Evolutionary conservation across 805 yeast species (phyloP).

Genomic region (Cyberlindnera maritima): DNA sequence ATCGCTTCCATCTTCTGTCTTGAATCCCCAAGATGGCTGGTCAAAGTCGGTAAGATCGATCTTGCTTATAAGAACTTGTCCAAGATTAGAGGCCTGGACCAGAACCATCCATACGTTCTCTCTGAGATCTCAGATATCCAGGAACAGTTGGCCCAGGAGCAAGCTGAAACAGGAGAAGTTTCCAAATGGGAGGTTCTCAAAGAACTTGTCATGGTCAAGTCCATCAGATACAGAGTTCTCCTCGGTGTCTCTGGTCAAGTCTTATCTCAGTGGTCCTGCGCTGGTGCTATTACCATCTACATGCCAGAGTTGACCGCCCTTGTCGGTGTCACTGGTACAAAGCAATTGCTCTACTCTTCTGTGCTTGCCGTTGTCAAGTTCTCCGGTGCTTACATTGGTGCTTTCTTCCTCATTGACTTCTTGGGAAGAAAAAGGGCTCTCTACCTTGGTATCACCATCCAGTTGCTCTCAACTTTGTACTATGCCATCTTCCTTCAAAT

Average conservation of each 20-base stretch:
- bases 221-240: constrained; percentile 45
- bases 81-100: constrained; percentile 42
- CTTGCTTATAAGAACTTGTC: constrained; percentile 39
- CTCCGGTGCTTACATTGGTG: constrained; percentile 44
- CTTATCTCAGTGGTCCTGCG: constrained; percentile 60
- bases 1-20: constrained; percentile 42
- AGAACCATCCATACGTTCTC: constrained; percentile 45
- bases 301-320: constrained; percentile 50
- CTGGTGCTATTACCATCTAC: constrained; percentile 53
- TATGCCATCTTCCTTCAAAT: constrained; percentile 45
- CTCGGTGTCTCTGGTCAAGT: constrained; percentile 43
- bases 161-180: constrained; percentile 27
- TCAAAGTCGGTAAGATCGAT: constrained; percentile 38
- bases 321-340: constrained; percentile 42
- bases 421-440: constrained; percentile 51
- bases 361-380: constrained; percentile 54
- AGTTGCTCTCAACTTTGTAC: constrained; percentile 40
- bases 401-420: constrained; percentile 52
- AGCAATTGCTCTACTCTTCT: constrained; percentile 46
- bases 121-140: constrained; percentile 51
- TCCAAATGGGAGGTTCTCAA: constrained; percentile 28
- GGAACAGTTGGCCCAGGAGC: constrained; percentile 41
- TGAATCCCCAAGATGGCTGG: constrained; percentile 48
- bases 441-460: constrained; percentile 47
- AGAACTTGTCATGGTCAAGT: constrained; percentile 36